Evolutionary conservation across 108 stramenopile genomes (phyloP).

Genomic region (Fistulifera pelliculosa): DNA sequence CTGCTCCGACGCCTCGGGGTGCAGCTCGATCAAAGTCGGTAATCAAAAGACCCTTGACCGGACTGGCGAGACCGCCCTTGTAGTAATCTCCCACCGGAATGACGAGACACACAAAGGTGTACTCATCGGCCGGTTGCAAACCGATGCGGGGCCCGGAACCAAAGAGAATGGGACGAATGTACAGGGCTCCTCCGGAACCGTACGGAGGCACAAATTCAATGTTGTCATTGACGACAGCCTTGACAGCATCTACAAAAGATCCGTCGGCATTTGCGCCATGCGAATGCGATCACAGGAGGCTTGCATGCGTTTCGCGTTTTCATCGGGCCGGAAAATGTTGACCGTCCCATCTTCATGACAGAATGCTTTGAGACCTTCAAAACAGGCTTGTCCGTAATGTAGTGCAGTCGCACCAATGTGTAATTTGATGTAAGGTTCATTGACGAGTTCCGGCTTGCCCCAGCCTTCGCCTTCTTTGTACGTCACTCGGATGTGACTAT

Average conservation of each 20-base stretch:
- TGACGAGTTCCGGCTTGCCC: slow-evolving; percentile 61
- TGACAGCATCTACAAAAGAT: slow-evolving; percentile 87
- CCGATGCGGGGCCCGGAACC: slow-evolving; percentile 94
- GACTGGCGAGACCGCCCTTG: slow-evolving; percentile 87
- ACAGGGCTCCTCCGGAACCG: slow-evolving; percentile 89
- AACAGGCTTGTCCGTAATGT: slow-evolving; percentile 97
- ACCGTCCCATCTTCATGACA: slow-evolving; percentile 87
- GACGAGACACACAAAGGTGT: slow-evolving; percentile 88
- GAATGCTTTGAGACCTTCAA: slow-evolving; percentile 99
- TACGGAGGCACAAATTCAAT: slow-evolving; percentile 96
- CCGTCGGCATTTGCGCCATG: slow-evolving; percentile 85
- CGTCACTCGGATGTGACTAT: slow-evolving; percentile 70
- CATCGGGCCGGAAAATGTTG: slow-evolving; percentile 92
- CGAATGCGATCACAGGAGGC: slow-evolving; percentile 74
- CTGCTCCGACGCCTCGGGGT: slow-evolving; percentile 90
- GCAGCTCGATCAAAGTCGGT: slow-evolving; percentile 96
- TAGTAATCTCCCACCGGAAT: slow-evolving; percentile 98
- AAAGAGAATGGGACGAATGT: slow-evolving; percentile 93
- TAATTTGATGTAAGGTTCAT: slow-evolving; percentile 82
- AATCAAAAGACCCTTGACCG: slow-evolving; percentile 86
- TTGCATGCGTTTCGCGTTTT: slow-evolving; percentile 87
- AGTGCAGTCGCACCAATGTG: slow-evolving; percentile 96
- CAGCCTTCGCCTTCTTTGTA: slow-evolving; percentile 73
- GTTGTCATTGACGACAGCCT: slow-evolving; percentile 83
- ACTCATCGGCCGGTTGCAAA: slow-evolving; percentile 96